Base-by-base conservation (phyloP, 768 basidiomycete genomes). In the Cyclocybe cylindracea region DNA sequence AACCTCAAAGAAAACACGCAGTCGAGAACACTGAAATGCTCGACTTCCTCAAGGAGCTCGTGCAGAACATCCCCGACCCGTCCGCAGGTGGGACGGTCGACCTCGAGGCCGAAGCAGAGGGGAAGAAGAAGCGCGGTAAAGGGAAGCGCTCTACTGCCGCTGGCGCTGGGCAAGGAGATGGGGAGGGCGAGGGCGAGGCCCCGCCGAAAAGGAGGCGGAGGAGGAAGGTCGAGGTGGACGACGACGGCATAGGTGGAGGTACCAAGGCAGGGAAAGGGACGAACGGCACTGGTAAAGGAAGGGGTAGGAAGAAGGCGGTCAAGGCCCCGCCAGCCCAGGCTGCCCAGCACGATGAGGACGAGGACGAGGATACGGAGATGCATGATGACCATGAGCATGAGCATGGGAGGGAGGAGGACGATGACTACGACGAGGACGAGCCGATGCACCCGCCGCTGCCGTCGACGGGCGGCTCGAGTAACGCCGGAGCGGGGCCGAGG, bases 11-110 rank as follows among this genome's bases (percentile, higher is more conserved):
- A 57, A 98, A 98, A 78, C 91, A 94, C 60, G 92, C 94, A 0
- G 85, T 98, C 7, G 88, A 91, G 51, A 86, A 85, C 11, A 89
- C 86, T 8, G 87, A 93, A 90, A 90, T 85, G 76, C 84, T 98
- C 44, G 96, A 98, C 68, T 98, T 98, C 70, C 80, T 98, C 32
- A 89, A 91, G 65, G 95, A 97, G 65, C 84, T 97, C 46, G 94
- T 96, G 18, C 85, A 89, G 62, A 72, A 77, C 34, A 84, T 96
- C 5, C 88, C 91, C 1, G 94, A 98, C 68, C 94, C 94, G 0
- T 88, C 90, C 4, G 84, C 84, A 14, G 89, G 91, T 9, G 90
- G 87, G 2, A 91, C 87, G 0, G 82, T 89, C 39, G 84, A 89
- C 61, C 67, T 91, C 11, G 86, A 87, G 44, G 76, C 77, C 11